A percentile compares a stretch with the other conserved stretches of the same genome.
Evolutionary conservation across 768 basidiomycete genomes (phyloP).

Genomic region (Chalciporus pseudorubinellus): DNA sequence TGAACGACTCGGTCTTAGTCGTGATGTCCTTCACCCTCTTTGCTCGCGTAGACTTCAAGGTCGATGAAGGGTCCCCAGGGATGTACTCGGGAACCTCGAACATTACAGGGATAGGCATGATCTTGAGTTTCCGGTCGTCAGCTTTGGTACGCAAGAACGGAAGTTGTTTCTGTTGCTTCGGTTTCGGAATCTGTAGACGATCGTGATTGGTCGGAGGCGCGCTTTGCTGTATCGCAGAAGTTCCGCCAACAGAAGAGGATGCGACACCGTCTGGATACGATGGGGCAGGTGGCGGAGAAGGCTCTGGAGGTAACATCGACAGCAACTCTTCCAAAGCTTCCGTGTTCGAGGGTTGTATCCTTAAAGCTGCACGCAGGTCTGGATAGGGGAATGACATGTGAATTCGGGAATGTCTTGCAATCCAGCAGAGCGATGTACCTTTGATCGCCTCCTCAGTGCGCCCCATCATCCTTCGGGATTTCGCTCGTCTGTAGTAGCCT

Average conservation of each 20-base stretch:
- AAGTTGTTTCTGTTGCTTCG: conserved; percentile 43
- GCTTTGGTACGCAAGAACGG: conserved; percentile 51
- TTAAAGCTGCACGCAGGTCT: conserved; percentile 64
- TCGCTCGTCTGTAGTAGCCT: conserved; percentile 67
- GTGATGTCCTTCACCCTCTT: conserved; percentile 28
- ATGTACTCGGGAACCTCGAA: conserved; percentile 34
- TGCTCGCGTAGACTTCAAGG: conserved; percentile 29
- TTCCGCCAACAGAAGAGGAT: conserved; percentile 29
- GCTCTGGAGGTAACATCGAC: conserved; percentile 33
- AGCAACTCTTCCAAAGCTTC: conserved; percentile 61
- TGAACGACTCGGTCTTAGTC: conserved; percentile 43
- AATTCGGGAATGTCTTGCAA: background rate
- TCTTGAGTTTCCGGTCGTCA: conserved; percentile 55
- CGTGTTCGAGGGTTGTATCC: conserved; percentile 59
- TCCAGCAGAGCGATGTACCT: conserved; percentile 36
- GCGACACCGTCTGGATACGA: conserved; percentile 22
- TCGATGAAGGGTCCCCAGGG: conserved; percentile 19
- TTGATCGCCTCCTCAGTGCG: conserved; percentile 56
- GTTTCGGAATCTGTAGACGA: conserved; percentile 38
- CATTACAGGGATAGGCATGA: conserved; percentile 45
- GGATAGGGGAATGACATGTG: conserved; percentile 2
- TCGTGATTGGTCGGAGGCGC: conserved; percentile 23
- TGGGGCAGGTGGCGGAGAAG: conserved; percentile 7
- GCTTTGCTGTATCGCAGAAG: conserved; percentile 10
- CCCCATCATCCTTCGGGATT: conserved; percentile 60